Base-by-base conservation (phyloP, 192 early-diverging fungal genomes). In the Pilaira anomala region DNA sequence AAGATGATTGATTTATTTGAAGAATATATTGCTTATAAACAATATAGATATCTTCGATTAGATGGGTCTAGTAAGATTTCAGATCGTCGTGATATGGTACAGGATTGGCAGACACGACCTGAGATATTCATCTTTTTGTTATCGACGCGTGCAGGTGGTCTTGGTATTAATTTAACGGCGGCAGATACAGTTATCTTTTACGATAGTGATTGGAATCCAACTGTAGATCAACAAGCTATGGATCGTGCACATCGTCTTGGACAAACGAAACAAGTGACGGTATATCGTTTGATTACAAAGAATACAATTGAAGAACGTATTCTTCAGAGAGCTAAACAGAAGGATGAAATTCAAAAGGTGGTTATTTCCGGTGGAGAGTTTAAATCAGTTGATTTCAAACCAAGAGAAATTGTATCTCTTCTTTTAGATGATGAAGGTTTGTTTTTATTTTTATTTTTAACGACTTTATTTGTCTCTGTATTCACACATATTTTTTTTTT, bases 261-360 rank as follows among this genome's bases (percentile, higher is more conserved):
- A 26, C 91, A 93, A 71, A 93, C 88, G 12, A 85, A 85, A 48
- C 89, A 91, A 72, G 91, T 93, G 13, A 89, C 88, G 7, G 91
- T 93, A 0, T 93, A 93, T 52, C 82, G 91, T 6, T 62, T 93
- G 39, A 86, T 93, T n/a, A 91, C 91, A 13, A 83, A 84, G 26
- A 84, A 85, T 7, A 91, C 91, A 0, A 88, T 93, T 25, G 91
- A 93, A 65, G 91, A 93, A 72, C 80, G 88, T 19, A 91, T 93
- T 40, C 67, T 91, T 45, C 78, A 85, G 69, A 83, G 91, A 21
- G 90, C 91, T 0, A 84, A 86, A 67, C 91, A 93, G 64, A 95
- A 95, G 79, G 91, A 94, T 72, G 88, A 96, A 68, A 95, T 95
- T 19, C 93, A 96, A 67, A 91, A 91, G 55, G 92, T 96, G 1